These are phyloP conservation scores for Basidioascus undulatus DNA, from an alignment of 768 basidiomycete species.

Conservation along the genomic window DNA sequence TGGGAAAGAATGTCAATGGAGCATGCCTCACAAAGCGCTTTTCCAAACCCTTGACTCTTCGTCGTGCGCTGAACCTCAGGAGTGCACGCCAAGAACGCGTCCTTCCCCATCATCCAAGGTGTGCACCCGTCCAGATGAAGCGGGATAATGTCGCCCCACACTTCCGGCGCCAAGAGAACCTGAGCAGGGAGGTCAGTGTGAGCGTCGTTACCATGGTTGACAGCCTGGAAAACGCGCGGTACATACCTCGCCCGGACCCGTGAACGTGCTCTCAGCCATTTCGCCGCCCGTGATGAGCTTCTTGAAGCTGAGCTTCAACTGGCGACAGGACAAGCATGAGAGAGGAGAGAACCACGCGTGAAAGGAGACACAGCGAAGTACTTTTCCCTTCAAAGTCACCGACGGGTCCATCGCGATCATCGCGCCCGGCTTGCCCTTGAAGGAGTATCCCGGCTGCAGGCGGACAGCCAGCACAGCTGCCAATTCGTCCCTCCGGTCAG, in stretches of 20 bases:
- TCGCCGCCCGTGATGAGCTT: slow-evolving; percentile 16
- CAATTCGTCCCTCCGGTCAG: too few species aligned
- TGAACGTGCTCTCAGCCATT: slow-evolving; percentile 2
- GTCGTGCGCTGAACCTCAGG: slow-evolving; percentile 12
- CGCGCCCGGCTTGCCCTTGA: slow-evolving; percentile 18
- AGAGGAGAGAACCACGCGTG: neutral
- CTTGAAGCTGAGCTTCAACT: slow-evolving; percentile 10
- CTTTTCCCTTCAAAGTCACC: slow-evolving; percentile 18
- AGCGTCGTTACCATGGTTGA: too few species aligned
- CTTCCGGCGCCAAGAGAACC: slow-evolving; percentile 18
- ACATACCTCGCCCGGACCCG: too few species aligned
- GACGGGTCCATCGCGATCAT: slow-evolving; percentile 19
- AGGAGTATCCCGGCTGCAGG: slow-evolving; percentile 14
- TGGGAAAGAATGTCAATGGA: neutral
- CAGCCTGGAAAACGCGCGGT: too few species aligned
- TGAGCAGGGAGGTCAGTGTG: slow-evolving; percentile 18
- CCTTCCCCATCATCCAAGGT: slow-evolving; percentile 16
- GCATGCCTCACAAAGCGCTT: slow-evolving; percentile 16
- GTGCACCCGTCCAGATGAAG: slow-evolving; percentile 15
- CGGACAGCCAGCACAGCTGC: slow-evolving; percentile 15
- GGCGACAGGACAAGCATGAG: neutral
- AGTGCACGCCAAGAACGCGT: slow-evolving; percentile 17
- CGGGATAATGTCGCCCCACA: slow-evolving; percentile 19
- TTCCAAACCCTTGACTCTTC: slow-evolving; percentile 16
- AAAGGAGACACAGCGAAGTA: neutral